Evolutionary conservation across 495 filamentous ascomycete genomes (phyloP), one percentile per base, ranked within the genome.

Genomic region (Annulohypoxylon moriforme): DNA sequence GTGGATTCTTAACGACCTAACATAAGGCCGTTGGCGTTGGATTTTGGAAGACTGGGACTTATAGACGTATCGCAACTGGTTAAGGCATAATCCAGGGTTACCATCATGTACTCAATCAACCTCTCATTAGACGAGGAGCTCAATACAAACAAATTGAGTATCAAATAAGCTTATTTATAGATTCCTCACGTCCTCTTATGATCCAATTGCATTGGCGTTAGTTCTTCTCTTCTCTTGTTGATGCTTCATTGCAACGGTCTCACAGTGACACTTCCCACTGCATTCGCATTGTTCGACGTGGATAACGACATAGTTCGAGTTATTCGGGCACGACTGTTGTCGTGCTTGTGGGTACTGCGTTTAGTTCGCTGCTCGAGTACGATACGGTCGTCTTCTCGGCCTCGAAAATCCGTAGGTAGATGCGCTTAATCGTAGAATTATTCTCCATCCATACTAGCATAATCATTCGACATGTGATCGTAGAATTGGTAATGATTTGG

Each of bases 221-320:
- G n/a, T 33, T 11, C n/a, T 20, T 4, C 6, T 67, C 18, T 57
- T 9, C 18, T 60, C n/a, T 38, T 49, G 20, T 5, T 5, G 5
- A 14, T 40, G 34, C 49, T 59, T 64, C 33, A 18, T 44, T n/a
- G 68, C 60, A 60, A 65, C 56, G 16, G 40, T 60, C 55, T 53
- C 31, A 24, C 42, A n/a, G 67, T 64, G 52, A 65, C 60, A 47
- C 25, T 36, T 36, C 53, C 40, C 58, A 67, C 67, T 55, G 66
- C 66, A 69, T 69, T 73, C 49, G 34, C n/a, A 66, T 63, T 50
- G 61, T 66, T 69, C 18, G 40, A 69, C 40, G 31, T 68, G 10
- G 44, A 53, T 47, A 38, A 47, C 31, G 31, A 57, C 33, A 56
- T 69, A 13, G 52, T 50, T 56, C 56, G 38, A 68, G 49, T 49